Conservation (phyloP, 345 rosid species). For the Cochlearia excelsa region DNA sequence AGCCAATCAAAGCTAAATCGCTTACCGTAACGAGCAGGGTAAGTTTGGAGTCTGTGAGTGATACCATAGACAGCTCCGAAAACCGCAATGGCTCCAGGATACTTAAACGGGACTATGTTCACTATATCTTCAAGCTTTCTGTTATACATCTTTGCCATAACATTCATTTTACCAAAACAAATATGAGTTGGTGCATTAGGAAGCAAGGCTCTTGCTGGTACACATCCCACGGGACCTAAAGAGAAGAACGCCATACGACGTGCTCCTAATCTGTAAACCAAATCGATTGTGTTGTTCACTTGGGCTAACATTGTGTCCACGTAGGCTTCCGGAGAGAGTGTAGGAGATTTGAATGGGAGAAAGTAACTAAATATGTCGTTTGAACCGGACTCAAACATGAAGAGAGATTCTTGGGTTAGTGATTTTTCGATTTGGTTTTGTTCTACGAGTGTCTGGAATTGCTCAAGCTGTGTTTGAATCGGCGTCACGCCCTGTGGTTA, state of each 20-base stretch:
- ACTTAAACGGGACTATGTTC: slow-evolving; percentile 33
- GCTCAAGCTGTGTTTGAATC: slow-evolving; percentile 50
- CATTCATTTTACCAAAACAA: slow-evolving; percentile 55
- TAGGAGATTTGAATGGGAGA: slow-evolving; percentile 31
- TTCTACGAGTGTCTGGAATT: slow-evolving; percentile 45
- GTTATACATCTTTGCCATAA: slow-evolving; percentile 53
- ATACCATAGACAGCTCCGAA: slow-evolving; percentile 50
- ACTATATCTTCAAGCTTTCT: slow-evolving; percentile 46
- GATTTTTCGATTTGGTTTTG: slow-evolving; percentile 38
- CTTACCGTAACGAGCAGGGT: slow-evolving; percentile 53
- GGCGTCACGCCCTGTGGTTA: slow-evolving; percentile 42
- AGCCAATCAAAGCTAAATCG: background rate
- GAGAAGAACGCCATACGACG: slow-evolving; percentile 55
- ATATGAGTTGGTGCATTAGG: slow-evolving; percentile 42
- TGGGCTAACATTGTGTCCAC: slow-evolving; percentile 47
- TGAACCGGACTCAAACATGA: slow-evolving; percentile 61
- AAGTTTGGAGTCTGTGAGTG: slow-evolving; percentile 44
- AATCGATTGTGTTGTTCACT: slow-evolving; percentile 36
- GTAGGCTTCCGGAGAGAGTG: slow-evolving; percentile 40
- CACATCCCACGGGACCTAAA: slow-evolving; percentile 57
- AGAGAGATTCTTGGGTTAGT: slow-evolving; percentile 38
- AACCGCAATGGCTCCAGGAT: slow-evolving; percentile 44
- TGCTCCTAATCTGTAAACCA: slow-evolving; percentile 47
- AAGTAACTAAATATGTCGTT: slow-evolving; percentile 60
- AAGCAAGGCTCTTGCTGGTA: slow-evolving; percentile 58